Conservation (phyloP, 1,284 basidiomycete genomes). For the Rhodotorula sp. region DNA sequence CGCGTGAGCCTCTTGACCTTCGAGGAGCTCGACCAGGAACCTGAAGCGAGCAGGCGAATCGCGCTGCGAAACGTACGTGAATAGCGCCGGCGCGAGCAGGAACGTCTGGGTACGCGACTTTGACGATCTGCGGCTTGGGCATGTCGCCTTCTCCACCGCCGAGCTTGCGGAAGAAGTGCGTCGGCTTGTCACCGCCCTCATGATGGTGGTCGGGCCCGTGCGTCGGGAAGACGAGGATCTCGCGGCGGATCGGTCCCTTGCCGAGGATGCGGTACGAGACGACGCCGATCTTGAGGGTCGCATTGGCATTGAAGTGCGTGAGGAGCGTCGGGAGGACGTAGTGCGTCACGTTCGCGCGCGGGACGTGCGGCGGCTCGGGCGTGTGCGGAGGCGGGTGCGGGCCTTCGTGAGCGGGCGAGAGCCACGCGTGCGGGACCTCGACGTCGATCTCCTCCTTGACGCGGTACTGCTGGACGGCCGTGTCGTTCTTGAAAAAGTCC, state of each 20-base stretch:
- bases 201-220: background rate
- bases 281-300: slow-evolving; percentile 44
- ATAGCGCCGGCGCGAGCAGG: slow-evolving; percentile 44
- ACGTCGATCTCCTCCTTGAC: slow-evolving; percentile 17
- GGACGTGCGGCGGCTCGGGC: slow-evolving; percentile 25
- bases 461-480: slow-evolving; percentile 9
- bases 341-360: slow-evolving; percentile 40
- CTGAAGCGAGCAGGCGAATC: background rate
- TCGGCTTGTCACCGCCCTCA: background rate
- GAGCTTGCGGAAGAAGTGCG: background rate
- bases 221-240: background rate
- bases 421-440: slow-evolving; percentile 10
- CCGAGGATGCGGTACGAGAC: slow-evolving; percentile 41
- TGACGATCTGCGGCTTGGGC: slow-evolving; percentile 20
- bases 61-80: slow-evolving; percentile 29
- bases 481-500: slow-evolving; percentile 42
- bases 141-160: slow-evolving; percentile 10
- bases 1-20: no score
- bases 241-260: slow-evolving; percentile 35
- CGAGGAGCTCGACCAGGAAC: background rate
- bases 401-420: background rate
- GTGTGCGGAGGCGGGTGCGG: slow-evolving; percentile 11
- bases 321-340: slow-evolving; percentile 45
- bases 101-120: slow-evolving; percentile 38
- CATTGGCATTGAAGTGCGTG: slow-evolving; percentile 38